A percentile compares a stretch with the other conserved stretches of the same genome.
Conservation (phyloP, 306 rosid species). For the Macrotyloma uniflorum region DNA sequence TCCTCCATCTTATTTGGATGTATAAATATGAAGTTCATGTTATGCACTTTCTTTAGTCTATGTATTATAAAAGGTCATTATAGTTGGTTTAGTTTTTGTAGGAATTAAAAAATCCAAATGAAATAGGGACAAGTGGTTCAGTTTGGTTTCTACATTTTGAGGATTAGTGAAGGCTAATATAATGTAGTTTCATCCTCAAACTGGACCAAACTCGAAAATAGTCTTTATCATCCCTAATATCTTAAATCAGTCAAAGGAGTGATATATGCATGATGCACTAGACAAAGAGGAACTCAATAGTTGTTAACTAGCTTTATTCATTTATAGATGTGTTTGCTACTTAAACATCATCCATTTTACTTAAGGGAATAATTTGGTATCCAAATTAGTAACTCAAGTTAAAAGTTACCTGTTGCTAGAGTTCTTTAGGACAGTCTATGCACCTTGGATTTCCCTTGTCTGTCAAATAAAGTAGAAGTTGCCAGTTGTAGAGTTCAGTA, state of each 20-base stretch:
- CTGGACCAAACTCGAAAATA: background rate
- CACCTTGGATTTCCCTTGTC: background rate
- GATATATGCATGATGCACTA: background rate
- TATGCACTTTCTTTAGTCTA: background rate
- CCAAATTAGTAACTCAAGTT: constrained; percentile 16
- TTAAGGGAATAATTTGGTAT: background rate
- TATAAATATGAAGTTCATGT: constrained; percentile 11
- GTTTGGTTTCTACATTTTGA: constrained; percentile 14
- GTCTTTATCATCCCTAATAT: background rate
- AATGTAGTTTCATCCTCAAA: constrained; percentile 13
- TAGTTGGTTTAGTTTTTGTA: background rate
- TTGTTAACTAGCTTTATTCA: constrained; percentile 9
- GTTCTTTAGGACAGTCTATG: background rate
- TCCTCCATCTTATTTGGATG: background rate
- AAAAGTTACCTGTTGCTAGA: background rate
- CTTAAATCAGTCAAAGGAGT: background rate
- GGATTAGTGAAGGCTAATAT: constrained; percentile 11
- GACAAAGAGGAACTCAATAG: background rate
- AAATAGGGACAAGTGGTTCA: background rate
- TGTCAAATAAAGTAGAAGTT: background rate
- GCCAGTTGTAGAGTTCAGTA: background rate
- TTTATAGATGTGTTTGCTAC: constrained; percentile 22
- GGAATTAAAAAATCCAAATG: background rate
- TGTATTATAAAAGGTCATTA: background rate
- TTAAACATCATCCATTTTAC: constrained; percentile 17